Evolutionary conservation across 306 rosid genomes (phyloP).

Genomic region (Cicer judaicum): DNA sequence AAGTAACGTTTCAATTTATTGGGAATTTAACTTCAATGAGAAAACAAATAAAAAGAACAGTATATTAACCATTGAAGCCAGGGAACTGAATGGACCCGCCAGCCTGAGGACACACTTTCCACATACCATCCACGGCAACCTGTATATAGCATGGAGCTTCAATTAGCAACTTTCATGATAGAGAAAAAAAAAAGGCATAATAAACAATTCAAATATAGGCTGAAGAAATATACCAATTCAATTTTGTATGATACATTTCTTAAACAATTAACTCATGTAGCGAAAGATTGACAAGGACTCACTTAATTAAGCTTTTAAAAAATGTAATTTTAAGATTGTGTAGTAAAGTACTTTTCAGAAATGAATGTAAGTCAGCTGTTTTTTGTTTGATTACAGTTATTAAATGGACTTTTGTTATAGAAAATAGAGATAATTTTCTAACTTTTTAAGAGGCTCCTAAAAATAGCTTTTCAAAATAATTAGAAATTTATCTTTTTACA

Average conservation of each 20-base stretch:
- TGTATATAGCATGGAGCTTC: constrained; percentile 44
- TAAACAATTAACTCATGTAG: not conserved
- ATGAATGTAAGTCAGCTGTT: not conserved
- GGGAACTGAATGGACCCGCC: constrained; percentile 87
- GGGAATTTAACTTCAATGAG: constrained; percentile 2
- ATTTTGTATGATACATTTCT: constrained; percentile 8
- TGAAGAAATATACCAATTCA: constrained; percentile 14
- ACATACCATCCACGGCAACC: constrained; percentile 94
- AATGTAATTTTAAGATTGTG: not conserved
- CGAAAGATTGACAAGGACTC: not conserved
- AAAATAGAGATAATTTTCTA: not conserved
- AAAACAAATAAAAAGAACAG: constrained; percentile 38
- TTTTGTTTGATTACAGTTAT: not conserved
- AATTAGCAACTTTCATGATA: constrained; percentile 32
- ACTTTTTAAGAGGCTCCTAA: not conserved
- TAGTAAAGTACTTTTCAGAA: not conserved
- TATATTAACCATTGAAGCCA: constrained; percentile 75
- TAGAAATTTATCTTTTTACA: constrained; percentile 2
- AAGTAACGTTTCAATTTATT: constrained; percentile 31
- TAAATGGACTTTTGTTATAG: not conserved
- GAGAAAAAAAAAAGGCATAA: constrained; percentile 23
- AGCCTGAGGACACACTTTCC: constrained; percentile 84
- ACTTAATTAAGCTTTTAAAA: not conserved
- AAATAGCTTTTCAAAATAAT: not conserved
- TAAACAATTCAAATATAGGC: constrained; percentile 19